These are phyloP conservation scores for Babesia sp. DNA, from an alignment of 169 alveolate species.

Conservation along the genomic window DNA sequence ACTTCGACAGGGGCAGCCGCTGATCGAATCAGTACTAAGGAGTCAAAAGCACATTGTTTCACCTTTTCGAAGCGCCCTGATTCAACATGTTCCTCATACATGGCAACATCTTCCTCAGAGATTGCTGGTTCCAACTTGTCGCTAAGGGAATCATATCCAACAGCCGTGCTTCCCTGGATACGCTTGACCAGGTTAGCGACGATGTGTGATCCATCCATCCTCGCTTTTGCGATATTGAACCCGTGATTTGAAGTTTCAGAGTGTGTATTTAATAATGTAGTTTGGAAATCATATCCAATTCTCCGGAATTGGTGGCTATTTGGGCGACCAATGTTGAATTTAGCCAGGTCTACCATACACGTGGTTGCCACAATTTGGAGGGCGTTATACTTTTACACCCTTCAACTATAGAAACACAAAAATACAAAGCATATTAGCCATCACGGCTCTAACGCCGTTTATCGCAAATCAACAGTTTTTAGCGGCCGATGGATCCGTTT, in stretches of 20 bases:
- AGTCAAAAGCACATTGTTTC: constrained; percentile 60
- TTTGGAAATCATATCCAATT: too few relatives aligned
- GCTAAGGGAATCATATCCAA: constrained; percentile 44
- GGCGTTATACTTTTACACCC: too few relatives aligned
- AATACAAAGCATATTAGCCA: too few relatives aligned
- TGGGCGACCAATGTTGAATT: too few relatives aligned
- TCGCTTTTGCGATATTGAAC: not conserved
- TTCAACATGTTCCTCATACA: constrained; percentile 45
- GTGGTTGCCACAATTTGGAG: too few relatives aligned
- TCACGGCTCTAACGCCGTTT: too few relatives aligned
- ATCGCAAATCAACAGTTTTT: too few relatives aligned
- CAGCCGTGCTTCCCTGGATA: constrained; percentile 33
- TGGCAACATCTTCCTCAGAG: constrained; percentile 53
- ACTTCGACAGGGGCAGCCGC: constrained; percentile 14
- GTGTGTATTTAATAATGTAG: too few relatives aligned
- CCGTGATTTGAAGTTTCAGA: not conserved
- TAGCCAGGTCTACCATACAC: too few relatives aligned
- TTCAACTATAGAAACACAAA: too few relatives aligned
- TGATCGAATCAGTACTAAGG: constrained; percentile 38
- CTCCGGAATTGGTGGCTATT: too few relatives aligned
- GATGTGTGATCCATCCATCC: constrained; percentile 8
- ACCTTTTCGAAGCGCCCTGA: constrained; percentile 49
- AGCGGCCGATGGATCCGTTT: constrained; percentile 59
- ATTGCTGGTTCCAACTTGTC: constrained; percentile 11
- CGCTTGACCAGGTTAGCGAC: constrained; percentile 49